Conservation (phyloP, 2,329 filamentous ascomycete genomes). For the Sporothrix phasma region DNA sequence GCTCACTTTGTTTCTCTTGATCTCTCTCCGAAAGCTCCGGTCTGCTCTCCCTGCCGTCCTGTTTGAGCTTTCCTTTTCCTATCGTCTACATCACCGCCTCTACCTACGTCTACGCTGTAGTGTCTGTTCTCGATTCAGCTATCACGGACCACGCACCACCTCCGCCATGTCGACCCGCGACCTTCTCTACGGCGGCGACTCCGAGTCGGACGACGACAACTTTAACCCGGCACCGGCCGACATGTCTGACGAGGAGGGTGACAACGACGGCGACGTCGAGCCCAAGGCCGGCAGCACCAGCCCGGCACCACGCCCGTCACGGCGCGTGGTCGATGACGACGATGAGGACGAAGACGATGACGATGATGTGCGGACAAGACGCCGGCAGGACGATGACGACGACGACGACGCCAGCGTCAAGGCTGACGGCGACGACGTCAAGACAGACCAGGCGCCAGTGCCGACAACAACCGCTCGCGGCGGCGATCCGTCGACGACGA, state of each 20-base stretch:
- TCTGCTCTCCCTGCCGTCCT: neutral
- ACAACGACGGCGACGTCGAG: slow-evolving; percentile 47
- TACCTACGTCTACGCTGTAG: no score
- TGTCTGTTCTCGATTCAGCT: no score
- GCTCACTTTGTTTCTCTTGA: neutral
- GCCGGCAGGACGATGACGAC: slow-evolving; percentile 21
- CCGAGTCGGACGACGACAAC: slow-evolving; percentile 71
- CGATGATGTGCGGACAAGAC: neutral
- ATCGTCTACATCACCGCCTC: neutral
- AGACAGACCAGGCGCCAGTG: slow-evolving; percentile 31
- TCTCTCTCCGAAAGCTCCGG: neutral
- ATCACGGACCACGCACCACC: neutral
- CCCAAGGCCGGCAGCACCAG: slow-evolving; percentile 20
- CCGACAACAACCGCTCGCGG: slow-evolving; percentile 16
- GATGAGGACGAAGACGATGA: slow-evolving; percentile 22
- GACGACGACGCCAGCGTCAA: slow-evolving; percentile 23
- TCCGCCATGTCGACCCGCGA: slow-evolving; percentile 13
- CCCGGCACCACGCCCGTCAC: slow-evolving; percentile 15
- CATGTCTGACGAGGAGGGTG: slow-evolving; percentile 62
- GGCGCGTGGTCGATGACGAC: slow-evolving; percentile 22
- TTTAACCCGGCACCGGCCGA: slow-evolving; percentile 78
- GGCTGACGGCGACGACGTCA: slow-evolving; percentile 29
- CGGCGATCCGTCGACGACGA: slow-evolving; percentile 25
- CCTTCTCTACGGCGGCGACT: slow-evolving; percentile 34
- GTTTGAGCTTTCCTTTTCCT: neutral